Conservation (phyloP, 164 flowering plant species). For the Chloranthus sessilifolius region DNA sequence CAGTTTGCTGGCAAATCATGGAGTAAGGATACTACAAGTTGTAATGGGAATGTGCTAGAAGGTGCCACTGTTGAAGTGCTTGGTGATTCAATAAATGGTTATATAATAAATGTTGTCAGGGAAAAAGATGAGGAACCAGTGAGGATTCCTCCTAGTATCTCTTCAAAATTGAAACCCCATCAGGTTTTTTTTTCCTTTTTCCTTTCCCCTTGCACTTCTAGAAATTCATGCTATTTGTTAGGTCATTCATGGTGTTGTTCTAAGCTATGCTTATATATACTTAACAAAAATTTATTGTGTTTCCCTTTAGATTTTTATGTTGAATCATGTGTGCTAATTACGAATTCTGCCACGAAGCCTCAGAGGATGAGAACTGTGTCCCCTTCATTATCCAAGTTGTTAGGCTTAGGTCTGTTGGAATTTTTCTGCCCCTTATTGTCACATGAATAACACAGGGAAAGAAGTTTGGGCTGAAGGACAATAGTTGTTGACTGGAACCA, state of each 20-base stretch:
- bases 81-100: conserved; percentile 76
- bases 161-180: conserved; percentile 80
- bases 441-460: no score
- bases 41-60: conserved; percentile 34
- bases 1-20: conserved; percentile 55
- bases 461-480: no score
- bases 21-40: conserved; percentile 29
- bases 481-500: no score
- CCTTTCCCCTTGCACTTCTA: not conserved
- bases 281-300: no score
- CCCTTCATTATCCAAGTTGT: no score
- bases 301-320: no score
- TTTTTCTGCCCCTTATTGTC: no score
- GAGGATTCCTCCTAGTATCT: conserved; percentile 85
- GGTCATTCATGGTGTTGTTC: not conserved
- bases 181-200: conserved; percentile 61
- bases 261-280: no score
- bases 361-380: no score
- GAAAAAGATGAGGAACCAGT: conserved; percentile 89
- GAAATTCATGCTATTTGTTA: not conserved
- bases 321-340: no score
- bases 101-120: conserved; percentile 88
- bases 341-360: no score
- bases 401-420: no score
- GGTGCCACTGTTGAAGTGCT: conserved; percentile 60